These are phyloP conservation scores for Globisporangium lucens DNA, from an alignment of 352 stramenopile genomes.

Conservation along the genomic window DNA sequence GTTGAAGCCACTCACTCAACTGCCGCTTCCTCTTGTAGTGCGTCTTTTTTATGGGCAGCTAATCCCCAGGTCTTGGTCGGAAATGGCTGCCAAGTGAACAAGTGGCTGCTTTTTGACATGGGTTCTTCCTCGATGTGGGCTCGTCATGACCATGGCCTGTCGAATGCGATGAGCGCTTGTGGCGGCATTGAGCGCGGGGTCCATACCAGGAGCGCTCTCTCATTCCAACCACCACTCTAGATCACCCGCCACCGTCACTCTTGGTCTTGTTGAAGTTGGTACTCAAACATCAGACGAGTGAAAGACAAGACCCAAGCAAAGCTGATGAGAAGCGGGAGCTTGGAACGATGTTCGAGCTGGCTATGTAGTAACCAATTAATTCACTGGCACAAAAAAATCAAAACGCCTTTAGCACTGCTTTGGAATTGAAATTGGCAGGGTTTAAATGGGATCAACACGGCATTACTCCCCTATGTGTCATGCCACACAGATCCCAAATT, in stretches of 20 bases:
- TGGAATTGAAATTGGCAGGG: no score
- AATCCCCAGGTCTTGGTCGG: background rate
- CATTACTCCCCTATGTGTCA: no score
- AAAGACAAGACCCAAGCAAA: background rate
- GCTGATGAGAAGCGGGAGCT: background rate
- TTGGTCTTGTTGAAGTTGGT: background rate
- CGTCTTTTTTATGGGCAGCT: background rate
- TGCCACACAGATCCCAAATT: no score
- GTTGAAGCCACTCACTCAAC: background rate
- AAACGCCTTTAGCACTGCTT: no score
- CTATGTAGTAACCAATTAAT: background rate
- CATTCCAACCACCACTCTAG: background rate
- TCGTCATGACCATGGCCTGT: background rate
- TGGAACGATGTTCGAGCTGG: background rate
- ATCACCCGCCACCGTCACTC: background rate
- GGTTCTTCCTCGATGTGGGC: background rate
- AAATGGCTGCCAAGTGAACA: background rate
- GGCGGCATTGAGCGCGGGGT: background rate
- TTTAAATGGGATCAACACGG: no score
- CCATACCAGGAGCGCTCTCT: background rate
- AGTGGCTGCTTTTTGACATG: background rate
- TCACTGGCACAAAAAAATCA: background rate
- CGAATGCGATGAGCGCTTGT: background rate
- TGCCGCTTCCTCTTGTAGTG: background rate
- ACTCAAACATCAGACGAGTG: background rate